Conservation (phyloP, 441 rosid genomes). For the Corymbia calophylla region DNA sequence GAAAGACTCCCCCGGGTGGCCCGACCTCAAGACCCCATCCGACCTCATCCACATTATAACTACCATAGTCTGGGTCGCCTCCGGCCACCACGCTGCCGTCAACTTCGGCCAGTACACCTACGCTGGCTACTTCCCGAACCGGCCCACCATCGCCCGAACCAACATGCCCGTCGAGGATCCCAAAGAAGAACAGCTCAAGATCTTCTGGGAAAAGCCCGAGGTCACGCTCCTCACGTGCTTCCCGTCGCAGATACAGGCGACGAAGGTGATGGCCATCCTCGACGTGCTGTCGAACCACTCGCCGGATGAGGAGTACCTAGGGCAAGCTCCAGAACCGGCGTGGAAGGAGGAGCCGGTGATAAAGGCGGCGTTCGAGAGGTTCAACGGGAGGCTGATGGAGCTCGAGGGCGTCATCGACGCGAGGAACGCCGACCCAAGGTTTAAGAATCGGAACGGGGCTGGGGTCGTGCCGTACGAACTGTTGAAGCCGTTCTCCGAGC, state of each 20-base stretch:
- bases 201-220: constrained; percentile 36
- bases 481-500: constrained; percentile 42
- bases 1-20: constrained; percentile 46
- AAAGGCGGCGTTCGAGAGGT: constrained; percentile 50
- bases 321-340: constrained; percentile 35
- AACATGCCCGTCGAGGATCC: constrained; percentile 56
- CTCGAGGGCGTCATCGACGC: constrained; percentile 33
- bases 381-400: constrained; percentile 32
- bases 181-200: constrained; percentile 18
- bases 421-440: constrained; percentile 14
- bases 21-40: constrained; percentile 23
- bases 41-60: constrained; percentile 41
- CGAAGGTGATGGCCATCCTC: constrained; percentile 37
- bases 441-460: constrained; percentile 45
- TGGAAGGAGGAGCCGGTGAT: constrained; percentile 43
- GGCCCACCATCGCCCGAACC: constrained; percentile 50
- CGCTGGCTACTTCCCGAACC: constrained; percentile 66
- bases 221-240: constrained; percentile 28
- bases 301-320: constrained; percentile 71
- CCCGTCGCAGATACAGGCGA: constrained; percentile 60
- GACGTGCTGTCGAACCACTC: constrained; percentile 56
- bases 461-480: constrained; percentile 35
- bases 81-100: constrained; percentile 54
- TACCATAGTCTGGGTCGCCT: constrained; percentile 42
- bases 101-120: constrained; percentile 67